Conservation (phyloP, 108 stramenopile genomes). For the Fistulifera solaris region DNA sequence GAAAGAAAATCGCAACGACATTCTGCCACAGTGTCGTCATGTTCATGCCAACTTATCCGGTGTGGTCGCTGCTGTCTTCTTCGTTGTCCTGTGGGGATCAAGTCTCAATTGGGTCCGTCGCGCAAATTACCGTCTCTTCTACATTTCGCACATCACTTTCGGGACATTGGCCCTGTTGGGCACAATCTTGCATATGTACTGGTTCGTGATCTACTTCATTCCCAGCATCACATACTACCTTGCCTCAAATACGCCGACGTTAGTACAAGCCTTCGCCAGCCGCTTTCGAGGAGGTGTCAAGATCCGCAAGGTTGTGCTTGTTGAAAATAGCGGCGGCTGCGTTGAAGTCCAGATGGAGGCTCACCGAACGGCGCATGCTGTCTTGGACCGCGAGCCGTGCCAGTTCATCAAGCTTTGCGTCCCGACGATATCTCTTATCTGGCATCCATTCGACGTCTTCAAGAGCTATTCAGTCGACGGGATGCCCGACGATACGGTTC, state of each 20-base stretch:
- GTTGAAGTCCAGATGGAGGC: constrained; percentile 19
- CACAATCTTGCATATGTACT: not conserved
- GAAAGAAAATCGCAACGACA: not conserved
- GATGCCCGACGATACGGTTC: not conserved
- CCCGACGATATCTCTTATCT: constrained; percentile 8
- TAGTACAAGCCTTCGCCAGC: constrained; percentile 13
- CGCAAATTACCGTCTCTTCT: constrained; percentile 25
- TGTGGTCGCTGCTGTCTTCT: constrained; percentile 13
- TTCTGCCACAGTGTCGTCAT: not conserved
- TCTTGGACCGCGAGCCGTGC: not conserved
- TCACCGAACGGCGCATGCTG: not conserved
- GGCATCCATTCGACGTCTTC: constrained; percentile 12
- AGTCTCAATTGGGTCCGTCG: constrained; percentile 30
- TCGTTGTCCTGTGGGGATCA: constrained; percentile 18
- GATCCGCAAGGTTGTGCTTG: constrained; percentile 16
- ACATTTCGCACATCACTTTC: constrained; percentile 10
- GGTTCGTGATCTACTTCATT: constrained; percentile 18
- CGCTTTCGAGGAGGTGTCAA: constrained; percentile 19
- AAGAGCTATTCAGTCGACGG: not conserved
- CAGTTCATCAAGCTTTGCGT: constrained; percentile 9
- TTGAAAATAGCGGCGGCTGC: constrained; percentile 35
- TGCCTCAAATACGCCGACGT: constrained; percentile 22
- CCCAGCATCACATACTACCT: constrained; percentile 34
- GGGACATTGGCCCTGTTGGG: constrained; percentile 11
- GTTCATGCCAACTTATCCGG: constrained; percentile 12